Evolutionary conservation across 2,329 filamentous ascomycete species (phyloP).

Genomic region (Cercospora citrullina): DNA sequence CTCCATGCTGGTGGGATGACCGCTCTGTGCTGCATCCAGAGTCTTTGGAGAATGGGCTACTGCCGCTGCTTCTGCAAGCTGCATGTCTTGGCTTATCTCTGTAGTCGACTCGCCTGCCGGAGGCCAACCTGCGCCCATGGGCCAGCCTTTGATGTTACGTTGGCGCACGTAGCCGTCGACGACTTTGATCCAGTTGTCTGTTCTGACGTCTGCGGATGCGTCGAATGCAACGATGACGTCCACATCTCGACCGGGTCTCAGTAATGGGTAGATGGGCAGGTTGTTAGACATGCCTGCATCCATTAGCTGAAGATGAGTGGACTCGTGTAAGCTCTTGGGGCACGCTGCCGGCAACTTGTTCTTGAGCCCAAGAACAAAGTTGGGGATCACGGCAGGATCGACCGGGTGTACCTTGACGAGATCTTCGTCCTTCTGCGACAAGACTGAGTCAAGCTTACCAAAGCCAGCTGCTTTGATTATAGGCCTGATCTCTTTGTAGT

Average conservation of each 20-base stretch:
- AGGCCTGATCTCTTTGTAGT: conserved; percentile 91
- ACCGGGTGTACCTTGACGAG: conserved; percentile 92
- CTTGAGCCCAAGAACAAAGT: conserved; percentile 81
- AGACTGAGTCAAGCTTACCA: conserved; percentile 71
- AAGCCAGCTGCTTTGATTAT: conserved; percentile 74
- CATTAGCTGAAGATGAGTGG: conserved; percentile 69
- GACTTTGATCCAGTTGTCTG: conserved; percentile 94
- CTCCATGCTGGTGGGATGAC: conserved; percentile 35
- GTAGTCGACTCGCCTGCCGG: conserved; percentile 56
- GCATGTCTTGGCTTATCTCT: conserved; percentile 57
- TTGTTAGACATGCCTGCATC: conserved; percentile 99
- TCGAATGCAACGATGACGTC: conserved; percentile 93
- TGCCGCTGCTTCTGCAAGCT: conserved; percentile 57
- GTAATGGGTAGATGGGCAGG: conserved; percentile 88
- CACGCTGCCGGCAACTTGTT: conserved; percentile 71
- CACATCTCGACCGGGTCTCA: conserved; percentile 82
- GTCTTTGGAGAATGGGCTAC: conserved; percentile 23
- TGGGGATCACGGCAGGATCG: conserved; percentile 85
- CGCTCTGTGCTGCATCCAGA: conserved; percentile 20
- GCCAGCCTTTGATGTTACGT: conserved; percentile 91
- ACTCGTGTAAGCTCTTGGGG: conserved; percentile 72
- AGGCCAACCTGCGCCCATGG: conserved; percentile 92
- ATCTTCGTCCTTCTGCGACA: conserved; percentile 79
- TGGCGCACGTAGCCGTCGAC: conserved; percentile 91
- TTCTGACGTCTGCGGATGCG: conserved; percentile 86